Evolutionary conservation across 2,329 filamentous ascomycete genomes (phyloP), one percentile per base, ranked within the genome.

Genomic region (Aspergillus sp.): DNA sequence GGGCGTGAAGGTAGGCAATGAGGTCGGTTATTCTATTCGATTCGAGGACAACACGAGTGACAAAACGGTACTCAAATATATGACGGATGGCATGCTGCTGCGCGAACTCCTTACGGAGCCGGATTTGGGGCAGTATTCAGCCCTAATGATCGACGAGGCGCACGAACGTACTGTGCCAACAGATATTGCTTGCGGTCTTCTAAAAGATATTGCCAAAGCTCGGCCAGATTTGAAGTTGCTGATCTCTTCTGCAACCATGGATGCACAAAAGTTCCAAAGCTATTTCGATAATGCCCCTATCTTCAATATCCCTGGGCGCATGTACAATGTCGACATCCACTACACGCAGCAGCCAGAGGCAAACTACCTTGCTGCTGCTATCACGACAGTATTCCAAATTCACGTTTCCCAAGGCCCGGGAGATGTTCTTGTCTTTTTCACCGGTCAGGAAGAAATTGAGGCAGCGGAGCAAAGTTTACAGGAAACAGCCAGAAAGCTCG

Each of bases 1-100:
- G 79, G 92, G 90, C 0, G 89, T 91, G 59, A 93, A 93, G 72
- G 79, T 98, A 11, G 95, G 95, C 1, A 89, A 91, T 61, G 91
- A 97, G 70, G 93, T 98, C 24, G 95, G 95, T 15, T 99, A 97
- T 72, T 88, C 89, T 0, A 96, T 99, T 66, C 89, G 95, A 60
- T 99, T 98, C 67, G 95, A 99, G 71, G 91, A 97, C 74, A 87
- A 88, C 62, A 96, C 92, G 0, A 91, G 86, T 70, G 91, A 96
- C 68, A 96, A 96, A 77, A 98, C 95, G 0, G 81, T 93, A 7
- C 77, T 99, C 54, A 96, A 96, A 74, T 98, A 96, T 75, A 93
- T 96, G 89, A 99, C 95, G 0, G 95, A 99, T 69, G 95, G 95
- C 71, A 96, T 98, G 89, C 79, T 98, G 40, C 80, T 98, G 30